Evolutionary conservation across 2,329 filamentous ascomycete genomes (phyloP), one percentile per base, ranked within the genome.

Genomic region (Diatrype stigma): DNA sequence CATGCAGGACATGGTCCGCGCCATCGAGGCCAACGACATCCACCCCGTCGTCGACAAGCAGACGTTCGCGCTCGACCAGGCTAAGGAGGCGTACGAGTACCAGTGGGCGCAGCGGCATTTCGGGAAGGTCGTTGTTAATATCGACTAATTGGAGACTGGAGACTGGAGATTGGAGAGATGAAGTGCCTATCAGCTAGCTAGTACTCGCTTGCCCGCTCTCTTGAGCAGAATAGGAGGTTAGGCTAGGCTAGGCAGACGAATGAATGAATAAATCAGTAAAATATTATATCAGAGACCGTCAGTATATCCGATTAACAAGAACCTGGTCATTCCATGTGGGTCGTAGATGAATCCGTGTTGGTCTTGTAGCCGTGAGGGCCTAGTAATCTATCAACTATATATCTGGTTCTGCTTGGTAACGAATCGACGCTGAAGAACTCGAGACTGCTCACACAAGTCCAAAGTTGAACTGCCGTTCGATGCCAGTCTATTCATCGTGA

Each of bases 21-120:
- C 67, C 8, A 70, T 77, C 46, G 73, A 77, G 57, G 64, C 63
- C 8, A 72, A 72, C 46, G 58, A 71, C 38, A 71, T 76, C 44
- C 68, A 71, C 28, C 73, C 74, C 3, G 68, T 75, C 3, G 49
- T 75, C 30, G 68, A 73, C 52, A 38, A 65, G 55, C 62, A 59
- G 45, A 54, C 67, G 2, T 77, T 76, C 53, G 58, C 48, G 0
- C 60, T 77, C 11, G 70, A 70, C 2, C 54, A 71, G 56, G 55
- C 60, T 0, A 64, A 62, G 53, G 68, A 73, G 49, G 80, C 79
- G 0, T 82, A 79, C 61, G 66, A 80, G 50, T 77, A 81, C 53
- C 75, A 80, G 70, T 72, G 73, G 74, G 72, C 66, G 22, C 69
- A 79, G 62, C 76, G 75, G 56, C 79, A 84, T 60, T 73, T 82